Evolutionary conservation across 768 basidiomycete species (phyloP), one percentile per base, ranked within the genome.

Genomic region (Collybiopsis confluens): DNA sequence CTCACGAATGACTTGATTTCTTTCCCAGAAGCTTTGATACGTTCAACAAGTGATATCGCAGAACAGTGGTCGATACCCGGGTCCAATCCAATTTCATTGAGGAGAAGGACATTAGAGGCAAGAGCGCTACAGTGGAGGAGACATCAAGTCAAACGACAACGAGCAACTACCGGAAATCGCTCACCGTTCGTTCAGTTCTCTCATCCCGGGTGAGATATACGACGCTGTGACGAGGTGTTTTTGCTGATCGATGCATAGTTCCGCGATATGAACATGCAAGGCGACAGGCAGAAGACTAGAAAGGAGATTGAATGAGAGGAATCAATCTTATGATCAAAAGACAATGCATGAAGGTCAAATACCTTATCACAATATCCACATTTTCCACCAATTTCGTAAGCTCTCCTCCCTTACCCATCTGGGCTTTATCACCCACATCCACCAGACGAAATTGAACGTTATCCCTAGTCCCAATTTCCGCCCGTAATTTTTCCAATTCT

Each of bases 151-250:
- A 9, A 36, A 26, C 11, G 23, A 30, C 15, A 36, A 26, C 26
- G 10, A 50, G 20, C 1, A 11, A 58, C 6, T 18, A 44, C 36
- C 16, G 24, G 28, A 35, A 36, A 21, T 49, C 11, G 16, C 81
- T 23, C 59, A 92, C 92, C 68, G 65, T 10, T 75, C 58, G 62
- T 92, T 73, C 18, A 96, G 65, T 0, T 68, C 70, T 6, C 73
- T 69, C 92, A 97, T 97, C 8, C 76, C 82, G 0, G 79, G 78
- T 1, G 90, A 91, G 58, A 89, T 85, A 64, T 98, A 98, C 3
- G 92, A 95, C 0, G 95, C 92, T 0, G 95, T 97, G 49, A 98
- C 82, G 53, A 98, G 77, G 58, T 95, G 88, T 56, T 85, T 90
- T 10, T 69, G 60, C 56, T 84, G 72, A 30, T 73, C 57, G 45